Base-by-base conservation (phyloP, 2,329 filamentous ascomycete genomes). In the Fusarium brachygibbosum region DNA sequence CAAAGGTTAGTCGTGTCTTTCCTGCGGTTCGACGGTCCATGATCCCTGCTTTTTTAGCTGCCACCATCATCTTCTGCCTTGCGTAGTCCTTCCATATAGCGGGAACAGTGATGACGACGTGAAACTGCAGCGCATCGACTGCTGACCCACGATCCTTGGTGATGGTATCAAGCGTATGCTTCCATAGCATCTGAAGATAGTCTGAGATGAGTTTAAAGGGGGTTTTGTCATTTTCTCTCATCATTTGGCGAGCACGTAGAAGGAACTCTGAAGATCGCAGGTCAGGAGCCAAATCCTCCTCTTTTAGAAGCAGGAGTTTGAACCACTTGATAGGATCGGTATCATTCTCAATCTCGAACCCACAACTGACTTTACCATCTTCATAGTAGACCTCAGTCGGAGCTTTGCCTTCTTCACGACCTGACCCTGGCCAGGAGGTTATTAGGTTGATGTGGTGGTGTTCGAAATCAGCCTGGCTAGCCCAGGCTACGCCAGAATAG, bases 321-420 rank as follows among this genome's bases (percentile, higher is more conserved):
- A 55, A 55, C 52, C 52, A 55, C n/a, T 38, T 37, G n/a, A 55
- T 37, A 6, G 52, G 14, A 16, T 55, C 52, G 5, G n/a, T 37
- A 1, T 55, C 41, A 13, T n/a, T 17, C 1, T 37, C 21, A 9
- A 55, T 23, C 12, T 37, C 52, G 14, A 38, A 55, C 8, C 41
- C 52, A 25, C 52, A 55, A 1, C 10, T 38, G n/a, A 29, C 25
- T 1, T 55, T 55, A 3, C 2, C 52, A 13, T 55, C 23, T 5
- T 48, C 52, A 8, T 55, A 49, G 17, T 38, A 55, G 8, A 48
- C 7, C 19, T 48, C 52, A 3, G n/a, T 55, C 9, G 52, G 52
- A 17, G 41, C 16, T 5, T 55, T 55, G 6, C 41, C 41, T 16
- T 55, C 52, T 13, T 55, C 31, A 8, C 23, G 21, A 1, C 52